phyloP scores from a whole-genome alignment of 192 early-diverging fungal genomes.

The Helicostylum pulchrum region DNA sequence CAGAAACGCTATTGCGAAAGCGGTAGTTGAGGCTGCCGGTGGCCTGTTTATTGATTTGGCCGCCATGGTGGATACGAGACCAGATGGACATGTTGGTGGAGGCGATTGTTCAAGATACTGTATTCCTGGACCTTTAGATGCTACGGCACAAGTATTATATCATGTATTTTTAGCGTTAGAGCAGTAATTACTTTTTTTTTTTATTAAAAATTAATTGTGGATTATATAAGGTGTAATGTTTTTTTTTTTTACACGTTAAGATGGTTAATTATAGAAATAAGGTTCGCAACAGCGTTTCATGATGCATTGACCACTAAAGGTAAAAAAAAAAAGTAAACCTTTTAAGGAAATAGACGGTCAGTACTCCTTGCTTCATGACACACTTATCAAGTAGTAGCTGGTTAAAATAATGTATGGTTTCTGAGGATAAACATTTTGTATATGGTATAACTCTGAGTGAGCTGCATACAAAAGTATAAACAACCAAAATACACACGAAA shows the following conservation, averaged over 20 bases:
- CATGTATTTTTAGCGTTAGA: conserved; percentile 27
- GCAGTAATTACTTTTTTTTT: neutral
- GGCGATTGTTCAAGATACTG: conserved; percentile 55
- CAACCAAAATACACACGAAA: neutral
- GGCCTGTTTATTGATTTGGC: conserved; percentile 52
- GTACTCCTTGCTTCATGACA: too few species aligned
- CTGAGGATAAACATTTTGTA: too few species aligned
- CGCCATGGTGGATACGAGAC: conserved; percentile 37
- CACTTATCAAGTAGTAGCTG: too few species aligned
- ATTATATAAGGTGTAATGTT: too few species aligned
- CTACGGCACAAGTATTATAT: conserved; percentile 38
- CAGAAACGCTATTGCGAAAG: conserved; percentile 50
- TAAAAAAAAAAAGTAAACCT: conserved; percentile 5
- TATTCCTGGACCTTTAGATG: conserved; percentile 54
- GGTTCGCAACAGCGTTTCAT: too few species aligned
- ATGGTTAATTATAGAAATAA: too few species aligned
- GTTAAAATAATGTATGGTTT: too few species aligned
- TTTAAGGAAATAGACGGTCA: neutral
- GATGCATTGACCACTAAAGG: too few species aligned
- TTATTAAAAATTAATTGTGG: too few species aligned
- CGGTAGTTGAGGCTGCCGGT: conserved; percentile 46
- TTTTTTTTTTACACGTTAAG: too few species aligned
- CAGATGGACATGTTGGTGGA: conserved; percentile 55
- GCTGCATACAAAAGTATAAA: too few species aligned
- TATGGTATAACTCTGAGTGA: too few species aligned